Percentiles rank a stretch among this genome's conserved stretches.
phyloP scores from a whole-genome alignment of 352 stramenopile species.

The Phytophthora vignae region DNA sequence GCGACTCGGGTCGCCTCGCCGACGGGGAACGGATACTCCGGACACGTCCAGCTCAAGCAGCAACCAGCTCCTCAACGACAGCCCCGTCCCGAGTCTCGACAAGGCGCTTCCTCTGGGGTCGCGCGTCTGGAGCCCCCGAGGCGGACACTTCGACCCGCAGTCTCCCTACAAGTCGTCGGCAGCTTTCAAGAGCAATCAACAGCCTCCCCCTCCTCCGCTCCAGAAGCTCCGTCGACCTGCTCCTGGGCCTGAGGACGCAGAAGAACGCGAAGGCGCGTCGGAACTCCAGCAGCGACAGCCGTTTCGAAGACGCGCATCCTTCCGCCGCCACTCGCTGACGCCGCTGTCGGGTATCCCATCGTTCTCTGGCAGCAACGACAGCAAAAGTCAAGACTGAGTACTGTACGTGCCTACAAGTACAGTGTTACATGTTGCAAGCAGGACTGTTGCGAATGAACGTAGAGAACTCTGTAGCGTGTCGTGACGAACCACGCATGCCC shows the following conservation, averaged over 20 bases:
- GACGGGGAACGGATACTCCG: slow-evolving; percentile 9
- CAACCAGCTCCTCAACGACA: slow-evolving; percentile 28
- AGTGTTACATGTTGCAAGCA: no score
- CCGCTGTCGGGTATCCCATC: slow-evolving; percentile 18
- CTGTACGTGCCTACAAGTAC: no score
- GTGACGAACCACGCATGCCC: no score
- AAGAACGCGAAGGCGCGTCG: slow-evolving; percentile 6
- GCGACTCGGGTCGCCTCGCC: slow-evolving; percentile 26
- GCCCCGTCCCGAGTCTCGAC: slow-evolving; percentile 7
- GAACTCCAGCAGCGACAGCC: slow-evolving; percentile 9
- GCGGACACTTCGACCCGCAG: slow-evolving; percentile 30
- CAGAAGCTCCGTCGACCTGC: slow-evolving; percentile 26
- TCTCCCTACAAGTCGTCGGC: slow-evolving; percentile 39
- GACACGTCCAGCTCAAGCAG: slow-evolving; percentile 25
- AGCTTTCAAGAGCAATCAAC: slow-evolving; percentile 21
- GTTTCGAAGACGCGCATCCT: slow-evolving; percentile 30
- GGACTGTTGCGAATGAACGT: no score
- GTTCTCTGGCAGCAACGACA: slow-evolving; percentile 10
- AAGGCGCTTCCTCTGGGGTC: slow-evolving; percentile 6
- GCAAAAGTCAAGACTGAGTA: not conserved
- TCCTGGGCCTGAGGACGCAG: slow-evolving; percentile 17
- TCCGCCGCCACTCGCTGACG: slow-evolving; percentile 24
- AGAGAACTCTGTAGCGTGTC: no score
- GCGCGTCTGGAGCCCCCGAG: slow-evolving; percentile 26
- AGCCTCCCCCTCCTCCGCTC: not conserved